Base-by-base conservation (phyloP, 2,329 filamentous ascomycete genomes). In the Chrysoporthe puriensis region DNA sequence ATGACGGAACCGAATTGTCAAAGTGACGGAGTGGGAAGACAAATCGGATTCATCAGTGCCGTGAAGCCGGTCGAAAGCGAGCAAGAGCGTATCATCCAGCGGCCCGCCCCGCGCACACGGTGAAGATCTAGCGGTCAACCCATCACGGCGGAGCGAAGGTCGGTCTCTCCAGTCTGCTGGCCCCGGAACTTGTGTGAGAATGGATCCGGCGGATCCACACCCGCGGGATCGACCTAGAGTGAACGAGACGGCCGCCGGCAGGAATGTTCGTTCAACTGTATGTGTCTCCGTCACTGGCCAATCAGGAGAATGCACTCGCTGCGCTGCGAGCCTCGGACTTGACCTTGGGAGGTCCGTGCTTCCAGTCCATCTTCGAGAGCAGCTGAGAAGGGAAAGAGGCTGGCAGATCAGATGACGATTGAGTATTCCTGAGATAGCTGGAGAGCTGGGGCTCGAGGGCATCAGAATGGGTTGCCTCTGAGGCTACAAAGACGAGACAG, bases 91-190 rank as follows among this genome's bases (percentile, higher is more conserved):
- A 54, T 1, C 32, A 57, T 18, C 34, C 7, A n/a, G 18, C 54
- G 54, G 54, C 34, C 34, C 54, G 54, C 57, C 7, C 40, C 57
- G 36, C 40, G 36, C 36, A 9, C 57, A 42, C 40, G 40, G 57
- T 43, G 40, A 60, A 60, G n/a, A 13, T 60, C 40, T 44, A 40
- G 57, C 57, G 57, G 57, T 60, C 57, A 60, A 60, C 57, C 57
- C 40, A 57, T 57, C 32, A 57, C 34, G 54, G 57, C 57, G 57
- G 40, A 57, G 54, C 40, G 57, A 32, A 60, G 40, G 57, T 59
- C 36, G 40, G 40, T 44, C 57, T 40, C 16, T 34, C 36, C 32
- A 21, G 9, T 42, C 32, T 42, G 34, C 9, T 40, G 36, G 36
- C 36, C 36, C 26, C n/a, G 34, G 6, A 42, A 58, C 40, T 34